Conservation (phyloP, 768 basidiomycete species). For the Nevesoporus exiguus region DNA sequence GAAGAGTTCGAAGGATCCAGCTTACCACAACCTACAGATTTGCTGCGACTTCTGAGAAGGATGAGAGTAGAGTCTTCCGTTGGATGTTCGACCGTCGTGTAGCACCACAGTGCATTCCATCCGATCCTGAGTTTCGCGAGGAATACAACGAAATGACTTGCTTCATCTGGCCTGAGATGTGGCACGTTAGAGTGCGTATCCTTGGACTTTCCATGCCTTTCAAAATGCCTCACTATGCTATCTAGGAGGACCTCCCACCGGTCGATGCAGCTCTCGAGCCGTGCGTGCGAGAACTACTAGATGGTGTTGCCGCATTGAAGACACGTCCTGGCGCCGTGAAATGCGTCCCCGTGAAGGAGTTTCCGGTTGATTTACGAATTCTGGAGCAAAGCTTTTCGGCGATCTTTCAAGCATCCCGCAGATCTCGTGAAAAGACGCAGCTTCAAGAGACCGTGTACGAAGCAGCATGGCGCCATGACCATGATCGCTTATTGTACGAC, state of each 20-base stretch:
- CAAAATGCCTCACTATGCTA: not conserved
- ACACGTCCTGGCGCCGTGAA: not conserved
- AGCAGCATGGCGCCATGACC: slow-evolving; percentile 6
- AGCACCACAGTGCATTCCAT: slow-evolving; percentile 1
- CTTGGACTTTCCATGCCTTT: no score
- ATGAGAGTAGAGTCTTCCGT: slow-evolving; percentile 1
- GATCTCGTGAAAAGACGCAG: slow-evolving; percentile 4
- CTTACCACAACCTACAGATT: not conserved
- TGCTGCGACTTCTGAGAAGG: not conserved
- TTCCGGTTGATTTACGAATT: slow-evolving; percentile 3
- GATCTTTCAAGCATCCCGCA: slow-evolving; percentile 9
- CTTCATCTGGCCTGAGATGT: slow-evolving; percentile 10
- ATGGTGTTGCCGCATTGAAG: not conserved
- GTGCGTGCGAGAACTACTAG: slow-evolving; percentile 1
- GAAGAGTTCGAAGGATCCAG: not conserved
- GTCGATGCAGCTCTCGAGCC: slow-evolving; percentile 12
- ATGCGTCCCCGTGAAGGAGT: not conserved
- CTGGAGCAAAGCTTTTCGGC: slow-evolving; percentile 9
- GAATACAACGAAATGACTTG: slow-evolving; percentile 1
- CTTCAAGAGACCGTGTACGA: not conserved
- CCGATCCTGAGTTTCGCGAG: slow-evolving; percentile 1
- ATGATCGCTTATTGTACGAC: slow-evolving; percentile 9
- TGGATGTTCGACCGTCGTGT: slow-evolving; percentile 14
- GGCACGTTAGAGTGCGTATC: slow-evolving; percentile 3
- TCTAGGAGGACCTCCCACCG: slow-evolving; percentile 4